phyloP scores from a whole-genome alignment of 768 basidiomycete genomes.

The Lactarius deliciosus region DNA sequence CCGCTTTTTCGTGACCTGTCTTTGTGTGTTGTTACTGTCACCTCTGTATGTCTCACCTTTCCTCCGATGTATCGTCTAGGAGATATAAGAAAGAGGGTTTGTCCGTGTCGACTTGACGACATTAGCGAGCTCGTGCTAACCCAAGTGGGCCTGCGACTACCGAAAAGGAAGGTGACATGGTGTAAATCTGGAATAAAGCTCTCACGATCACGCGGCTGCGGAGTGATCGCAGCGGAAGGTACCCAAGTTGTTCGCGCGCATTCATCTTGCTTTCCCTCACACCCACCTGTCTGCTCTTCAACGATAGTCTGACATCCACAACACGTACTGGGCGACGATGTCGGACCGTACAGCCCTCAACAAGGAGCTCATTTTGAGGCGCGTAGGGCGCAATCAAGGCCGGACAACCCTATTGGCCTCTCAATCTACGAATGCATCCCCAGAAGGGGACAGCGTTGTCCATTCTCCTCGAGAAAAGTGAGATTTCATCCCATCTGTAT shows the following conservation, averaged over 20 bases:
- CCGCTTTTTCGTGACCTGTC: background rate
- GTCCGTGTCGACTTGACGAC: background rate
- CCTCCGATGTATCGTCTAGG: conserved; percentile 19
- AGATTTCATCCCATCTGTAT: background rate
- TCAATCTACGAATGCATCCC: background rate
- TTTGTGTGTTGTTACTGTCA: conserved; percentile 7
- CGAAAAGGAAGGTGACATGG: too few relatives aligned
- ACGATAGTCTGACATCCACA: background rate
- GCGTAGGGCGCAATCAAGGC: background rate
- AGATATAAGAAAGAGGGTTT: conserved; percentile 16
- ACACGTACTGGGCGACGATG: background rate
- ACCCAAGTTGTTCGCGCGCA: background rate
- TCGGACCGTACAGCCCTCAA: conserved; percentile 1
- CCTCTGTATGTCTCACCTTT: conserved; percentile 9
- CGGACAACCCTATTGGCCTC: background rate
- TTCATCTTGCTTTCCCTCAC: background rate
- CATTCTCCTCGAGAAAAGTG: conserved; percentile 5
- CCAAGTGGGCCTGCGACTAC: too few relatives aligned
- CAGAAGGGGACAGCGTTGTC: background rate
- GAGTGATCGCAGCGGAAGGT: background rate
- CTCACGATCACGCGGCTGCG: conserved; percentile 4
- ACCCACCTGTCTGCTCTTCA: background rate
- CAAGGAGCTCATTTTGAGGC: conserved; percentile 9
- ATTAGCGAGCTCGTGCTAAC: background rate
- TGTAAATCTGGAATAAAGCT: background rate